These are phyloP conservation scores for Echium plantagineum DNA, from an alignment of 257 asterid species.

Conservation along the genomic window DNA sequence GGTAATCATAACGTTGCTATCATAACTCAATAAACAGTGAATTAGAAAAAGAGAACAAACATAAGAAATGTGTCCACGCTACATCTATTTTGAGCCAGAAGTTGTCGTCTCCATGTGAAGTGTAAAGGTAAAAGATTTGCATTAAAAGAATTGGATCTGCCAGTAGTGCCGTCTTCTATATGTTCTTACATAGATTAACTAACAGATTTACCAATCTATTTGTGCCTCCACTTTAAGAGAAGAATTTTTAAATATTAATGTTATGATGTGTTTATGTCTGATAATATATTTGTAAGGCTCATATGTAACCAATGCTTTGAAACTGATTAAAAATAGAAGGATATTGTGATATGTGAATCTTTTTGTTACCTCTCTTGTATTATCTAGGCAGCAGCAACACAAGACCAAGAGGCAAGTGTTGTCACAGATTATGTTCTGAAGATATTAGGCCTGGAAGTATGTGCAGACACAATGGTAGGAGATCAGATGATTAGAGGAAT, in stretches of 20 bases:
- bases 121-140: too few species aligned
- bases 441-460: conserved; percentile 37
- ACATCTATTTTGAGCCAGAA: too few species aligned
- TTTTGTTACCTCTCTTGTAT: not conserved
- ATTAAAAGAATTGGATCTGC: too few species aligned
- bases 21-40: too few species aligned
- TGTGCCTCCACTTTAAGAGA: not conserved
- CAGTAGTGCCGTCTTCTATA: too few species aligned
- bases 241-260: not conserved
- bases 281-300: not conserved
- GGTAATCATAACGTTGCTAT: too few species aligned
- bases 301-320: not conserved
- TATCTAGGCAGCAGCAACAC: conserved; percentile 51
- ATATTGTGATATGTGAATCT: not conserved
- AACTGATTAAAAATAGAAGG: not conserved
- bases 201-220: too few species aligned
- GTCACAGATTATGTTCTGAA: conserved; percentile 52
- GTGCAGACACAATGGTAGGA: conserved; percentile 36
- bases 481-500: conserved; percentile 37
- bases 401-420: conserved; percentile 52
- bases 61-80: too few species aligned
- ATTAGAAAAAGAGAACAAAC: too few species aligned
- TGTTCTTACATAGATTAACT: too few species aligned
- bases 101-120: too few species aligned
- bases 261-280: not conserved